Evolutionary conservation across 192 early-diverging fungal genomes (phyloP).

Genomic region (Linnemannia schmuckeri): DNA sequence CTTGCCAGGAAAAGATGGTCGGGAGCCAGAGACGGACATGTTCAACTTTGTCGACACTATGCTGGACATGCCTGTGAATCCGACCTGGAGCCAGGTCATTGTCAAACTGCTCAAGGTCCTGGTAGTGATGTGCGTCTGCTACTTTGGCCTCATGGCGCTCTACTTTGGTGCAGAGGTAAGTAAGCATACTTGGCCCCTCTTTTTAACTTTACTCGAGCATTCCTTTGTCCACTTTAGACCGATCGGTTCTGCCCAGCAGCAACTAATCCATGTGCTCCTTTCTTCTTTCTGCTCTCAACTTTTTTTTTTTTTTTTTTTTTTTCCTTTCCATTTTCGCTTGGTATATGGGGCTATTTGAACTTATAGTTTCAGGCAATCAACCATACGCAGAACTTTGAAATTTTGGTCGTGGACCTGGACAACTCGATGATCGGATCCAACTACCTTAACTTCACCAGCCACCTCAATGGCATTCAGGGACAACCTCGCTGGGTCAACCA

Average conservation of each 20-base stretch:
- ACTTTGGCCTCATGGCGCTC: constrained; percentile 42
- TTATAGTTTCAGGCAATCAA: constrained; percentile 28
- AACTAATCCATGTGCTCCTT: not conserved
- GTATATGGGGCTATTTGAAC: not conserved
- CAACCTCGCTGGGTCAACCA: constrained; percentile 32
- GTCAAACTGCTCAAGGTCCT: constrained; percentile 42
- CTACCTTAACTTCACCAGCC: constrained; percentile 25
- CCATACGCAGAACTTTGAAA: constrained; percentile 27
- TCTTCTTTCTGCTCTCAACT: not conserved
- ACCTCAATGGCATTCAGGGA: constrained; percentile 18
- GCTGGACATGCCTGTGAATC: constrained; percentile 42
- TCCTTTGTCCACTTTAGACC: not conserved
- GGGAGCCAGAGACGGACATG: constrained; percentile 51
- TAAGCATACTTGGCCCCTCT: not conserved
- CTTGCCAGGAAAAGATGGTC: constrained; percentile 41
- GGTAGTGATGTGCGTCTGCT: constrained; percentile 37
- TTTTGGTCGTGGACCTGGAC: constrained; percentile 48
- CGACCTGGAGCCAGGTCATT: constrained; percentile 24
- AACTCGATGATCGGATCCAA: constrained; percentile 34
- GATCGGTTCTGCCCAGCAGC: not conserved
- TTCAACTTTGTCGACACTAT: constrained; percentile 51
- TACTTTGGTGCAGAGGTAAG: constrained; percentile 52
- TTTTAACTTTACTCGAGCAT: not conserved
- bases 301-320: not conserved
- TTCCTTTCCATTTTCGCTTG: not conserved